phyloP scores from a whole-genome alignment of 345 rosid species.

The Cardamine occulta region DNA sequence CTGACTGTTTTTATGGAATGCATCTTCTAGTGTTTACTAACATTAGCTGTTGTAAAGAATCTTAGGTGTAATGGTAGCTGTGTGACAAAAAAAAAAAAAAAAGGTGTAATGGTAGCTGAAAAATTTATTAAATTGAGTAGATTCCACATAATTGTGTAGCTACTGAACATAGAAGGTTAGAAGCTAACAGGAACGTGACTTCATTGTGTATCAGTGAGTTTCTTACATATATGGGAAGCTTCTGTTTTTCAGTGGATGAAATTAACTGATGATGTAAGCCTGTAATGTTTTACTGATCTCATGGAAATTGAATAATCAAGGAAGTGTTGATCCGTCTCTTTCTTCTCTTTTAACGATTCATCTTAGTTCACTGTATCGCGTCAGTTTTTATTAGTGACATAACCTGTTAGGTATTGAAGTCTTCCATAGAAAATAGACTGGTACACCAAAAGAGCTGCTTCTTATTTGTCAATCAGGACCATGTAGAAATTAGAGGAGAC shows the following conservation, averaged over 20 bases:
- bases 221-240: background rate
- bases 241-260: background rate
- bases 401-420: slow-evolving; percentile 31
- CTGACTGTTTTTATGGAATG: background rate
- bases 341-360: background rate
- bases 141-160: slow-evolving; percentile 27
- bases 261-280: slow-evolving; percentile 30
- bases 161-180: background rate
- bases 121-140: slow-evolving; percentile 12
- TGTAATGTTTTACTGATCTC: slow-evolving; percentile 4
- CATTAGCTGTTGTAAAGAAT: slow-evolving; percentile 23
- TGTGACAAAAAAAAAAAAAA: no score
- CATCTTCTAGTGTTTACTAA: slow-evolving; percentile 15
- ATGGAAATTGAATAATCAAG: background rate
- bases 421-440: slow-evolving; percentile 21
- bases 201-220: background rate
- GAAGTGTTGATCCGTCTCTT: background rate
- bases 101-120: slow-evolving; percentile 10
- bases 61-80: slow-evolving; percentile 12
- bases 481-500: slow-evolving; percentile 23
- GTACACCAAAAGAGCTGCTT: slow-evolving; percentile 34
- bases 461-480: slow-evolving; percentile 33
- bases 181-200: slow-evolving; percentile 15
- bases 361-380: slow-evolving; percentile 4
- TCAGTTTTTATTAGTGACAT: slow-evolving; percentile 28